phyloP scores from a whole-genome alignment of 148 eudicot species.

The Persicaria maculosa region DNA sequence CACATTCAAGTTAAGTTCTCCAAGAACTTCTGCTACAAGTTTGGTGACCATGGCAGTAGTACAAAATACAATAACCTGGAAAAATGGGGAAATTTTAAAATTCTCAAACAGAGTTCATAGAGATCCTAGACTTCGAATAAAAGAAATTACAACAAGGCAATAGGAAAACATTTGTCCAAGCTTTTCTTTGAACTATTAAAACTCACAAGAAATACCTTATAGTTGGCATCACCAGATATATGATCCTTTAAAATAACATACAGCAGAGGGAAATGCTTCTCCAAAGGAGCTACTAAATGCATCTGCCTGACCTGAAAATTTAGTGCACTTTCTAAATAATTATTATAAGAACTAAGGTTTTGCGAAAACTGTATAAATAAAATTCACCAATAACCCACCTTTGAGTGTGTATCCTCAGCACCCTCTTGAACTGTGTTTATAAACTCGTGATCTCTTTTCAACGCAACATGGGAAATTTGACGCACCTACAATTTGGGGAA shows the following conservation, averaged over 20 bases:
- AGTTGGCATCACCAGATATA: conserved; percentile 78
- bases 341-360: neutral
- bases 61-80: conserved; percentile 93
- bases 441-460: conserved; percentile 83
- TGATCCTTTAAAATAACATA: conserved; percentile 75
- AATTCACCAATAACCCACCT: conserved; percentile 41
- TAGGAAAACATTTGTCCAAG: neutral
- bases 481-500: conserved; percentile 51
- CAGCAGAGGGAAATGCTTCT: conserved; percentile 66
- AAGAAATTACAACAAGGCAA: neutral
- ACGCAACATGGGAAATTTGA: conserved; percentile 78
- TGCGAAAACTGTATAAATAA: conserved; percentile 8
- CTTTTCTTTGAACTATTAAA: neutral
- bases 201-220: conserved; percentile 48
- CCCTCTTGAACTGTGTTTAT: conserved; percentile 77
- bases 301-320: conserved; percentile 74
- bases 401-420: conserved; percentile 74
- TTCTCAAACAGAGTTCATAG: neutral
- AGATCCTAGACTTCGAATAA: neutral
- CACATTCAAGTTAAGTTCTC: conserved; percentile 81
- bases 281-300: conserved; percentile 75
- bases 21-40: conserved; percentile 84
- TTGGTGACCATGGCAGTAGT: conserved; percentile 98
- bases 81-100: neutral
- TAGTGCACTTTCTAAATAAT: neutral